Conservation (phyloP, 495 filamentous ascomycete genomes). For the Penicillium manginii region DNA sequence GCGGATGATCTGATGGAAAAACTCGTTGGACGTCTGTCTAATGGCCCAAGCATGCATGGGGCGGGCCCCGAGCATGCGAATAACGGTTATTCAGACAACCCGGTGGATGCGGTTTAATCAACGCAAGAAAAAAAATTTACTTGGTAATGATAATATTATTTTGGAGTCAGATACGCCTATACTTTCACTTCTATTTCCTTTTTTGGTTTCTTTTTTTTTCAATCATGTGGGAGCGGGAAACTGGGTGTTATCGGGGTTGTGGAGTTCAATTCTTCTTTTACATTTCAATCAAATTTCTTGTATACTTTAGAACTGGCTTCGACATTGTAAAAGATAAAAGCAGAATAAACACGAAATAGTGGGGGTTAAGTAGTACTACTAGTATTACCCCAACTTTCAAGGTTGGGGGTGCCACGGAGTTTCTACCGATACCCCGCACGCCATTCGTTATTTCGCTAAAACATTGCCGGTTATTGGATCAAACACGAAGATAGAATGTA, state of each 20-base stretch:
- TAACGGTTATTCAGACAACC: conserved; percentile 36
- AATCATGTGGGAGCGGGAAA: conserved; percentile 5
- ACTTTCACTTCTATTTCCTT: conserved; percentile 13
- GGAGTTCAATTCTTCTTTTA: conserved; percentile 6
- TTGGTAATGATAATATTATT: conserved; percentile 38
- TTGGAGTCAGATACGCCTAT: conserved; percentile 27
- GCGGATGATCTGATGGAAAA: conserved; percentile 48
- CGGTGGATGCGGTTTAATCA: conserved; percentile 41
- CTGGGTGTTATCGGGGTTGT: conserved; percentile 2
- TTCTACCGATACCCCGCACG: conserved; percentile 2
- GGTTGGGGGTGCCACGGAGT: not conserved
- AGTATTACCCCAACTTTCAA: not conserved
- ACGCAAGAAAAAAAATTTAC: conserved; percentile 11
- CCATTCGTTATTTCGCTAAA: conserved; percentile 1
- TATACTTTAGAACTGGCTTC: conserved; percentile 3
- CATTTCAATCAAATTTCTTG: conserved; percentile 5
- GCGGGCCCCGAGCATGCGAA: conserved; percentile 41
- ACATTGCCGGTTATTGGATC: not conserved
- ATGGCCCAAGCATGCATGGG: conserved; percentile 43
- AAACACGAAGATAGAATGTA: not conserved
- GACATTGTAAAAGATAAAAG: not conserved
- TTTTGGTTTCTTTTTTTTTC: conserved; percentile 13
- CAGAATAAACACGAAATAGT: not conserved
- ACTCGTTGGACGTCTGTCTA: conserved; percentile 43
- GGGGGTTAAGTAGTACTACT: not conserved